Conservation (phyloP, 2,329 filamentous ascomycete species). For the Talaromyces sp. region DNA sequence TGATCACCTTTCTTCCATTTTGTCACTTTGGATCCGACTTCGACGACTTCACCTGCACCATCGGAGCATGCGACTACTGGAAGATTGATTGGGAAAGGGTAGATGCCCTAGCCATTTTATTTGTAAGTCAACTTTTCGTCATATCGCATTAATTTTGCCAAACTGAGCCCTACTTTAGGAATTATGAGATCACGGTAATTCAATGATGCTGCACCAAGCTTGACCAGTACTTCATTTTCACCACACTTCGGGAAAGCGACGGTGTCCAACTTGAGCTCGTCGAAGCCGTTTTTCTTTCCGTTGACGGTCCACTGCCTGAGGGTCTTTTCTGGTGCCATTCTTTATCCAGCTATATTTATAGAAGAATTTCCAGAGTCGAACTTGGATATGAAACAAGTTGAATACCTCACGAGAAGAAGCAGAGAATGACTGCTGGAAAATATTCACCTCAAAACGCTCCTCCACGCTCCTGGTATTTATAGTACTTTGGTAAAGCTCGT, state of each 20-base stretch:
- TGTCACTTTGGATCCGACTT: slow-evolving; percentile 54
- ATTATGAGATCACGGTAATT: slow-evolving; percentile 52
- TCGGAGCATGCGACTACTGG: slow-evolving; percentile 35
- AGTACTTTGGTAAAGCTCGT: neutral
- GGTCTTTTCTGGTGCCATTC: slow-evolving; percentile 42
- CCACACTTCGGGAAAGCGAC: slow-evolving; percentile 58
- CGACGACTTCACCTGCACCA: slow-evolving; percentile 46
- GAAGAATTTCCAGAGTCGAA: too few species aligned
- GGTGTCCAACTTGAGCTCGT: slow-evolving; percentile 55
- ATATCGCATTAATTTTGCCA: neutral
- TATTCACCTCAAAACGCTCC: neutral
- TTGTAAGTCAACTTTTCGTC: slow-evolving; percentile 32
- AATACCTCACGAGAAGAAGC: neutral
- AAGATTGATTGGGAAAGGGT: slow-evolving; percentile 32
- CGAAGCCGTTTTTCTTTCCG: slow-evolving; percentile 54
- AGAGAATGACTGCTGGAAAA: neutral
- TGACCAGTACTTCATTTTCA: slow-evolving; percentile 69
- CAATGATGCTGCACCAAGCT: slow-evolving; percentile 51
- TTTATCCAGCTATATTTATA: neutral
- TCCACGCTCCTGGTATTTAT: neutral
- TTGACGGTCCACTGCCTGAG: slow-evolving; percentile 55
- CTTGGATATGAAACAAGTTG: too few species aligned
- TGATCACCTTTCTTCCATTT: slow-evolving; percentile 58
- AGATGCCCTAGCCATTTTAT: slow-evolving; percentile 20
- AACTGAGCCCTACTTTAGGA: slow-evolving; percentile 38